Conservation (phyloP, 1,284 basidiomycete genomes). For the Malassezia sp. region DNA sequence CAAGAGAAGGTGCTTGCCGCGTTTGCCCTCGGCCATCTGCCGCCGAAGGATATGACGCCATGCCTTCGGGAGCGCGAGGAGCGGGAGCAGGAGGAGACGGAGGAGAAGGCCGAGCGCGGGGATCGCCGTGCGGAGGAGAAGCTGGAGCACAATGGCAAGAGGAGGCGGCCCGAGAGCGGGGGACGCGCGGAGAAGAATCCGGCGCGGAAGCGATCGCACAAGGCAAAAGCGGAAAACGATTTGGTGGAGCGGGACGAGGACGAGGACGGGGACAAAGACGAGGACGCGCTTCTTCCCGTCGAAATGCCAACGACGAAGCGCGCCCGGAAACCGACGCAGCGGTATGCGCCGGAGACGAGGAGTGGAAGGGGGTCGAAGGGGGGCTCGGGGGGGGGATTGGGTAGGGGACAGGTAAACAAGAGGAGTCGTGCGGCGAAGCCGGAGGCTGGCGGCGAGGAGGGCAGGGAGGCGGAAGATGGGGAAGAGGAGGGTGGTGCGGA, state of each 20-base stretch:
- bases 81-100: not conserved
- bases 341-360: not conserved
- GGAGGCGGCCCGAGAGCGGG: not conserved
- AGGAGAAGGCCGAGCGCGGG: not conserved
- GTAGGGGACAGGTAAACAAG: constrained; percentile 22
- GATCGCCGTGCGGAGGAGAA: constrained; percentile 1
- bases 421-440: constrained; percentile 16
- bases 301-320: too few relatives aligned
- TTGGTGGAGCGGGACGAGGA: not conserved
- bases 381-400: too few relatives aligned
- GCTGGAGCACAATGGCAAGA: not conserved
- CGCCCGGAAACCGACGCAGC: constrained; percentile 1
- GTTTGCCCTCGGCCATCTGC: constrained; percentile 11
- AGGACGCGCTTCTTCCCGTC: constrained; percentile 8
- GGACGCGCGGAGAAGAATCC: not conserved
- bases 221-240: not conserved
- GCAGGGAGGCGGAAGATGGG: not conserved
- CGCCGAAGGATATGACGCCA: constrained; percentile 11
- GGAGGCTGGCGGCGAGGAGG: not conserved
- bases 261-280: not conserved
- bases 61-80: constrained; percentile 4
- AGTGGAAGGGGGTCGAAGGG: too few relatives aligned
- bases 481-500: not conserved
- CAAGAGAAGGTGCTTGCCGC: constrained; percentile 11
- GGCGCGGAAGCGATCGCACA: too few relatives aligned